Base-by-base conservation (phyloP, 176 grass and related monocot species). In the sorghum (Sorghum bicolor) region DNA sequence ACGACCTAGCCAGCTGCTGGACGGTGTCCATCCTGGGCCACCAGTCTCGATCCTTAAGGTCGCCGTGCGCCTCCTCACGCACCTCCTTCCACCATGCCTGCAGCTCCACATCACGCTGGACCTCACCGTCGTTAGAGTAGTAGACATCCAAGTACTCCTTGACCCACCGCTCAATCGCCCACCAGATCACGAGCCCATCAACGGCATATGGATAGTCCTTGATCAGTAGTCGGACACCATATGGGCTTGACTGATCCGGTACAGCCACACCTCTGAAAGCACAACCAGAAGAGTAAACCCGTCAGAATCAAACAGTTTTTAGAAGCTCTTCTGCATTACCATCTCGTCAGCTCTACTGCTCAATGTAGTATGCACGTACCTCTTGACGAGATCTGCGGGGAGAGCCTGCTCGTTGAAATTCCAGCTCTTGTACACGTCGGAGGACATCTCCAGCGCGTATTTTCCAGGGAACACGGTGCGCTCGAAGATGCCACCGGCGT, bases 21-120 rank as follows among this genome's bases (percentile, higher is more conserved):
- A 94, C 72, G 3, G 86, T 92, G 25, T 84, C 64, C 95, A 94
- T 97, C 69, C 38, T 87, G 16, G 86, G 88, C 95, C 95, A 97
- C 95, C 95, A 97, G 2, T 79, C 32, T 12, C 78, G 60, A 53
- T 94, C 64, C 78, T 82, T 94, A 53, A 89, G 82, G 84, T 97
- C 95, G 11, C 92, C 90, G 20, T 97, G 95, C 12, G 86, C 95
- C 4, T 79, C 92, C 78, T 94, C 86, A 16, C 90, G 92, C 28
- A 92, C 92, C 81, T 97, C 95, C 65, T 87, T 91, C 95, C 95
- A 97, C 95, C 95, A 97, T 1, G 70, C 86, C 76, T 91, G 90
- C 28, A 94, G 82, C 90, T 97, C 95, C 10, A 29, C 50, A 41
- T 97, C 95, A 0, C 64, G 74, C 25, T 37, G 74, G 67, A 96